Percentiles rank a stretch among this genome's conserved stretches.
These are phyloP conservation scores for Colletotrichum chlorophyti DNA, from an alignment of 2,329 filamentous ascomycete genomes.

Conservation along the genomic window DNA sequence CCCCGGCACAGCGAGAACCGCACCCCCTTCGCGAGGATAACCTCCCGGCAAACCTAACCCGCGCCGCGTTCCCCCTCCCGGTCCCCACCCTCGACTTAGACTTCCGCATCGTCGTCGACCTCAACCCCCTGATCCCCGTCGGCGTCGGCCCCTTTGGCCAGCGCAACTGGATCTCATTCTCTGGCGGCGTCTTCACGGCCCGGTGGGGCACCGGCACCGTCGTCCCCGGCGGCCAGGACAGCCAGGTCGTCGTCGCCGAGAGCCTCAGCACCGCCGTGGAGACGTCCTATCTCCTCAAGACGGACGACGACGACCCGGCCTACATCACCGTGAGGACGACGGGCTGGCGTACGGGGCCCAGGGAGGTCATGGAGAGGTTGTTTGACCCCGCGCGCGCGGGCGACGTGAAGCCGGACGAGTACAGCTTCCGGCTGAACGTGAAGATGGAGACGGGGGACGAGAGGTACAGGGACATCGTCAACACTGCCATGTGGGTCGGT, in stretches of 20 bases:
- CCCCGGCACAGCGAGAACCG: neutral
- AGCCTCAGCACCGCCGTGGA: constrained; percentile 43
- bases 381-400: constrained; percentile 45
- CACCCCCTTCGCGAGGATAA: constrained; percentile 11
- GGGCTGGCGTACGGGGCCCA: constrained; percentile 54
- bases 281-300: constrained; percentile 57
- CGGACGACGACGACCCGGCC: constrained; percentile 53
- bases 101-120: constrained; percentile 55
- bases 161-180: constrained; percentile 57
- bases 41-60: constrained; percentile 43
- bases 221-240: constrained; percentile 46
- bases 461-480: constrained; percentile 55
- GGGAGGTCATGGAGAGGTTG: constrained; percentile 49
- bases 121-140: constrained; percentile 51
- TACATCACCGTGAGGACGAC: constrained; percentile 41
- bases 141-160: constrained; percentile 47
- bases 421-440: constrained; percentile 56
- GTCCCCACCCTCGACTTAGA: constrained; percentile 55
- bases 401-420: constrained; percentile 49
- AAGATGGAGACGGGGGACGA: constrained; percentile 58
- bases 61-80: constrained; percentile 50
- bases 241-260: constrained; percentile 38
- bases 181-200: constrained; percentile 54
- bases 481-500: constrained; percentile 57
- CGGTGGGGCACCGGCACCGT: constrained; percentile 56